Evolutionary conservation across 2,329 filamentous ascomycete species (phyloP), one percentile per base, ranked within the genome.

Genomic region (Botryosphaeria dothidea): DNA sequence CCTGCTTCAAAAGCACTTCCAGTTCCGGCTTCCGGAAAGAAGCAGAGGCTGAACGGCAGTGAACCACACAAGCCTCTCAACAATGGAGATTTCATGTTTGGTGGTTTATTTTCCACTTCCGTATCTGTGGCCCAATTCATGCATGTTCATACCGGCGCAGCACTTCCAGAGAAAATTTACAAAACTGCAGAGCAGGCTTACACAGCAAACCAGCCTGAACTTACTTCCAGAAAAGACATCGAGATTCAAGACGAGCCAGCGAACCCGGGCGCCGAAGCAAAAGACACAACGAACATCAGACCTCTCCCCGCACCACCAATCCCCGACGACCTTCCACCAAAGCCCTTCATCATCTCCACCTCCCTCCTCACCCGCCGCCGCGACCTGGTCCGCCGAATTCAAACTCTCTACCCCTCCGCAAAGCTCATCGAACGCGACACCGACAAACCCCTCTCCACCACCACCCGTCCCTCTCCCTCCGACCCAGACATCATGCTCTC

Each of bases 401-500:
- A 85, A 66, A 72, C 76, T 2, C 69, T 81, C 0, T 83, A 86
- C 69, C 81, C 85, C 0, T 68, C 71, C 0, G 77, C 85, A 6
- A 78, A 83, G 1, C 76, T 90, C 31, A 78, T 90, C 8, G 88
- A 91, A 67, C 82, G 88, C 56, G 86, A 90, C 68, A 88, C 86
- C 65, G 75, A 75, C 4, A 61, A 71, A 9, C 69, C 70, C 3
- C 69, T 72, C 60, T 72, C 68, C 7, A 11, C 36, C 4, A 13
- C 38, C 38, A 34, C 43, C 48, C 4, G 4, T 6, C 15, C 27
- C 0, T 49, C 68, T 21, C 31, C 52, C 0, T 77, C 80, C 5
- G 90, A 92, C 73, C 89, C 91, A 2, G 93, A 97, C 70, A 76
- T 97, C 3, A 85, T 90, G 0, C 70, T 93, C 4, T 91, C 91